Percentiles rank a stretch among this genome's conserved stretches.
Conservation (phyloP, 78 protist genomes). For the Chrysochromulina parva region DNA sequence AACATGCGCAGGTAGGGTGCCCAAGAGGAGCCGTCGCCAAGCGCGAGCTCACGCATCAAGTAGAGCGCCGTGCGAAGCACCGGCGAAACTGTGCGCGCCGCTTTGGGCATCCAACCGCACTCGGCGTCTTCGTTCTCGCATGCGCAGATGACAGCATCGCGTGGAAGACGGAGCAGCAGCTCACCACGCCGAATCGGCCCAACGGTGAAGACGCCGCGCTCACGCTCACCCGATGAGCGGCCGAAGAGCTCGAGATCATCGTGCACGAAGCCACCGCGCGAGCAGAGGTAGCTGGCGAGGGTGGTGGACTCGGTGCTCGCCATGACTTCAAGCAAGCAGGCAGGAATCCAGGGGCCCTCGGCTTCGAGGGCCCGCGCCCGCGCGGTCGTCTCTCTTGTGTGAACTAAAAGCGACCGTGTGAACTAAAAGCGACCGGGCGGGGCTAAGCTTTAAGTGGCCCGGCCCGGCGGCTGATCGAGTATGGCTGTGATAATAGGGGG, state of each 20-base stretch:
- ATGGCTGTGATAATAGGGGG: too few relatives aligned
- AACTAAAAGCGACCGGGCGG: too few relatives aligned
- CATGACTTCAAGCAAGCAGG: background rate
- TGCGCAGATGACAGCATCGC: background rate
- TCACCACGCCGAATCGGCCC: background rate
- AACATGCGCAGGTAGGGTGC: background rate
- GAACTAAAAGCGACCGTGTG: too few relatives aligned
- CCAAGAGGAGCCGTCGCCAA: background rate
- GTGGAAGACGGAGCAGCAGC: background rate
- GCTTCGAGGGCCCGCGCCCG: too few relatives aligned
- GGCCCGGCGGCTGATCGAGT: too few relatives aligned
- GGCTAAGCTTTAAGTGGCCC: too few relatives aligned
- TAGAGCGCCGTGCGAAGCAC: background rate
- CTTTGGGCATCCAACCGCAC: background rate
- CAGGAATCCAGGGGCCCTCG: too few relatives aligned
- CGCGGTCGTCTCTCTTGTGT: too few relatives aligned
- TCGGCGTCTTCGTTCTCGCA: background rate
- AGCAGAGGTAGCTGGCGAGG: background rate
- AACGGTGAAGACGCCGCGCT: background rate
- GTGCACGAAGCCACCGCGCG: constrained; percentile 8
- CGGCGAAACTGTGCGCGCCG: background rate
- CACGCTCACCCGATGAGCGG: too few relatives aligned
- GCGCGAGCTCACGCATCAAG: background rate
- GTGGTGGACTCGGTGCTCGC: background rate
- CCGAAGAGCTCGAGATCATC: background rate